Base-by-base conservation (phyloP, 805 yeast genomes). In the Scheffersomyces stipitis region DNA sequence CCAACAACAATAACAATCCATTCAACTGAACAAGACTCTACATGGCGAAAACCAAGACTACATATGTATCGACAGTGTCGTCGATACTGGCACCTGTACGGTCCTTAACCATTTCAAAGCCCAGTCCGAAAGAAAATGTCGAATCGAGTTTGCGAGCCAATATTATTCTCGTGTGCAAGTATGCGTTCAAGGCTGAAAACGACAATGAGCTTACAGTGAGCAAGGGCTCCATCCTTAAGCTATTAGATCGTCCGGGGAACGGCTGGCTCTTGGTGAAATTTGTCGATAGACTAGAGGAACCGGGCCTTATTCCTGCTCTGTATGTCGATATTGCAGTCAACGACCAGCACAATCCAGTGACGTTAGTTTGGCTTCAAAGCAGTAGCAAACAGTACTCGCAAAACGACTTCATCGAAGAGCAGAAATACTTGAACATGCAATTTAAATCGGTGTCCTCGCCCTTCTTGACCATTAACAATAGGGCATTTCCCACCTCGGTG, bases 251-350 rank as follows among this genome's bases (percentile, higher is more conserved):
- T 28, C 66, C 62, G 28, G 72, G 72, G 1, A 69, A 72, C 46
- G 83, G 81, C 1, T 76, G 81, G 80, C 53, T 78, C 2, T 52
- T 76, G 29, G 83, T 76, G 6, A 76, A 77, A 51, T 71, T 76
- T n/a, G 66, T 78, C 23, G 76, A 74, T 28, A 62, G 69, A 40
- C 39, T 75, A 20, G 54, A 62, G 4, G 54, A 51, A 3, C 71
- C 75, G 1, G 83, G 83, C 1, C 56, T 78, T 38, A 67, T 78
- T 2, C 83, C 83, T 1, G 71, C 76, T 2, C 60, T 67, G 24
- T 73, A 71, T 46, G 74, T 69, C 15, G 72, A 65, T 33, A 71
- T 72, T 17, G 75, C 73, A n/a, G 61, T 64, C 18, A 66, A 67
- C 37, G 71, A 66, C 47, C 46, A 57, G 16, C 41, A 54, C 20